phyloP scores from a whole-genome alignment of 352 stramenopile genomes.

The Globisporangium cystogenes region DNA sequence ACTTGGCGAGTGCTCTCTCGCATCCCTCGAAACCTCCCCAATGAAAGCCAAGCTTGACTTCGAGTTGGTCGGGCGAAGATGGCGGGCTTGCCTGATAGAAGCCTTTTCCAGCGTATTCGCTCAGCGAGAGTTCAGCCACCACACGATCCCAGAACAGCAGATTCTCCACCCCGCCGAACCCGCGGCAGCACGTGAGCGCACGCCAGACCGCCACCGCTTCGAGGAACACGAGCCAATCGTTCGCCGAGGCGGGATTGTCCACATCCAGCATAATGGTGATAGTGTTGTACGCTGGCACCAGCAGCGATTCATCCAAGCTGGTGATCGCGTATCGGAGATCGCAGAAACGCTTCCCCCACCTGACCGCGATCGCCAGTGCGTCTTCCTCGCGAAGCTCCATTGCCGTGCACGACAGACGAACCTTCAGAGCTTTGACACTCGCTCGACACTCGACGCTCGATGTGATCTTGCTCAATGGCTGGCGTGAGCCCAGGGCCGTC shows the following conservation, averaged over 20 bases:
- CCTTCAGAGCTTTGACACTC: too few species aligned
- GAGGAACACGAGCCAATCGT: neutral
- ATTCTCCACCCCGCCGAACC: neutral
- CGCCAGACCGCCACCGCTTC: neutral
- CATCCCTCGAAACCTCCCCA: neutral
- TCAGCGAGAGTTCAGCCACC: neutral
- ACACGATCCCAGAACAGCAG: neutral
- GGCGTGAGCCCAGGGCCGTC: too few species aligned
- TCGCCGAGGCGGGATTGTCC: neutral
- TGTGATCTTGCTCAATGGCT: too few species aligned
- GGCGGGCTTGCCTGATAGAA: neutral
- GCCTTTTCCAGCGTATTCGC: too few species aligned
- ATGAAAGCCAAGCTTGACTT: neutral
- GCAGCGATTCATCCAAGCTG: neutral
- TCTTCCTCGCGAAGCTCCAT: too few species aligned
- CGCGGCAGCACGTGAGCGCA: neutral
- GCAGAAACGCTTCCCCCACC: too few species aligned
- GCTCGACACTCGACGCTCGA: too few species aligned
- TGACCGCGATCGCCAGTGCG: too few species aligned
- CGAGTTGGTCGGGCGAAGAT: neutral
- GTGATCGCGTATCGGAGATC: too few species aligned
- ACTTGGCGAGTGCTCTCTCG: neutral
- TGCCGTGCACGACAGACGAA: too few species aligned
- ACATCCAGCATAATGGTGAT: neutral
- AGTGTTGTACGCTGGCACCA: too few species aligned